Conservation (phyloP, 805 yeast genomes). For the Helenozyma rhizophorensis region DNA sequence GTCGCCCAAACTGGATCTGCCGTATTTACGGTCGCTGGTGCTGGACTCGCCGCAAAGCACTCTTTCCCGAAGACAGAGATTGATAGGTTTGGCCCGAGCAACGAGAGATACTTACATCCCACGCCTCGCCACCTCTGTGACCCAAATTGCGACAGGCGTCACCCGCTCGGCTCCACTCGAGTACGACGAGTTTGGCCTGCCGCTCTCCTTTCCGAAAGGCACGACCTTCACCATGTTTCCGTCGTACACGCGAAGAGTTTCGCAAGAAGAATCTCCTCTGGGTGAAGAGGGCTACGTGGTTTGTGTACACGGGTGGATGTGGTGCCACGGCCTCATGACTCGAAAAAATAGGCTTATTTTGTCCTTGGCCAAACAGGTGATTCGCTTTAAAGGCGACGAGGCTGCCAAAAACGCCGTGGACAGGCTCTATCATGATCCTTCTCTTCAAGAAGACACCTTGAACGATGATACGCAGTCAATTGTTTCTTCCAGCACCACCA, state of each 20-base stretch:
- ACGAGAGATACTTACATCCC: slow-evolving; percentile 60
- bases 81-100: slow-evolving; percentile 48
- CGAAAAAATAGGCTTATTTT: slow-evolving; percentile 68
- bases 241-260: slow-evolving; percentile 28
- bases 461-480: slow-evolving; percentile 11
- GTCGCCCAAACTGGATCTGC: no score
- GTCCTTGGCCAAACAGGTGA: slow-evolving; percentile 64
- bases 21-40: no score
- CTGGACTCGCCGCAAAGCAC: no score
- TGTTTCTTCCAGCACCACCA: slow-evolving; percentile 6
- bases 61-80: slow-evolving; percentile 39
- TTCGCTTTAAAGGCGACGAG: slow-evolving; percentile 33
- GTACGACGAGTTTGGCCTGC: slow-evolving; percentile 15
- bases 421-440: slow-evolving; percentile 9
- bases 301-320: slow-evolving; percentile 68
- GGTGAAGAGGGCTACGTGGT: slow-evolving; percentile 40
- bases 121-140: slow-evolving; percentile 41
- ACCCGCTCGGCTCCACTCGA: slow-evolving; percentile 14
- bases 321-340: slow-evolving; percentile 64
- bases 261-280: slow-evolving; percentile 11
- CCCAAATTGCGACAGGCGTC: slow-evolving; percentile 47
- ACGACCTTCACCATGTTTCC: slow-evolving; percentile 53
- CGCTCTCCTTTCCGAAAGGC: slow-evolving; percentile 45
- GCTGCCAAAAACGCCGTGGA: slow-evolving; percentile 14
- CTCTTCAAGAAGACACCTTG: slow-evolving; percentile 5